A percentile compares a stretch with the other conserved stretches of the same genome.
Conservation (phyloP, 1,139 yeast genomes). For the Entelexis paramagnoliae region DNA sequence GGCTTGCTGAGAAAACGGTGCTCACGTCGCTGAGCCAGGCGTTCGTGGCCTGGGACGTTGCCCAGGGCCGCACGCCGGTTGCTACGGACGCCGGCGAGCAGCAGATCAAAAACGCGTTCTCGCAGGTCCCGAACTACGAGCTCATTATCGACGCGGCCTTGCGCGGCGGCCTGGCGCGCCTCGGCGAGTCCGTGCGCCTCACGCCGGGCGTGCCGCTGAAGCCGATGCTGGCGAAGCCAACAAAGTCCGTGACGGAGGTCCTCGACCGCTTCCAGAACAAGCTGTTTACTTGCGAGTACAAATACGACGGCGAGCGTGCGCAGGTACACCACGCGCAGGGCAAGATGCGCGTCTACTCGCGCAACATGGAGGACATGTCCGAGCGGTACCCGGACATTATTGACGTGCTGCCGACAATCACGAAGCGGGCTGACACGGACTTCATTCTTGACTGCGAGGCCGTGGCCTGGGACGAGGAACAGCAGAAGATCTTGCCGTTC, state of each 20-base stretch:
- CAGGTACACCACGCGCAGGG: constrained; percentile 75
- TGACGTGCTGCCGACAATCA: constrained; percentile 53
- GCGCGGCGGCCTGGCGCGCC: constrained; percentile 53
- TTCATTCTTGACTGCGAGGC: constrained; percentile 93
- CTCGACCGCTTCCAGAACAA: constrained; percentile 78
- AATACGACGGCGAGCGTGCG: constrained; percentile 96
- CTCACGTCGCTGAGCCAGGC: constrained; percentile 78
- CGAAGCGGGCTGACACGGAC: constrained; percentile 35
- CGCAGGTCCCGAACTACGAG: constrained; percentile 87
- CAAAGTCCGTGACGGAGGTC: constrained; percentile 82
- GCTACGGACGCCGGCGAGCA: constrained; percentile 51
- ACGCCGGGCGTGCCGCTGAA: constrained; percentile 91
- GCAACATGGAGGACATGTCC: constrained; percentile 96
- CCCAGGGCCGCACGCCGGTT: constrained; percentile 25
- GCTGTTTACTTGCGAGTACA: constrained; percentile 87
- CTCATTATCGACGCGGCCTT: constrained; percentile 57
- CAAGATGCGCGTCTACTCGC: constrained; percentile 62
- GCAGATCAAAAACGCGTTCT: constrained; percentile 69
- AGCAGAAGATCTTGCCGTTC: constrained; percentile 73
- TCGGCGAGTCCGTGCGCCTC: constrained; percentile 59
- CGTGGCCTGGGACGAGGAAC: constrained; percentile 90
- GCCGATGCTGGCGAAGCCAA: constrained; percentile 98
- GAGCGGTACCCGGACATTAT: constrained; percentile 87
- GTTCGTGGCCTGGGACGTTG: constrained; percentile 48
- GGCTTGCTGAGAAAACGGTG: constrained; percentile 88